phyloP scores from a whole-genome alignment of 306 rosid genomes.

The Cicer chorassanicum region DNA sequence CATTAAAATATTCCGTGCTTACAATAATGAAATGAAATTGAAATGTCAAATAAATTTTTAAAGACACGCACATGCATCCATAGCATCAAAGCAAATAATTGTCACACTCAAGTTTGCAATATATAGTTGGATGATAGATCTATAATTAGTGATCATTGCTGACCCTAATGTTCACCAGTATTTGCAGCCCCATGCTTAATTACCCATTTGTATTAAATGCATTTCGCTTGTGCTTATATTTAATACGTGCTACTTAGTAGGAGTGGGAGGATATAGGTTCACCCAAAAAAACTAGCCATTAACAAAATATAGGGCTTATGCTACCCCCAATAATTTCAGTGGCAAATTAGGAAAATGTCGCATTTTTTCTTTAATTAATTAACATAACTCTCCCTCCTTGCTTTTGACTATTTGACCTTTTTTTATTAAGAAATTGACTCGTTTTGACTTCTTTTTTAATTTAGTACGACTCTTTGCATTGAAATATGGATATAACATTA shows the following conservation, averaged over 20 bases:
- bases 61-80: background rate
- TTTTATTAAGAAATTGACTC: too few species aligned
- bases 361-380: constrained; percentile 27
- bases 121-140: background rate
- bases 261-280: constrained; percentile 7
- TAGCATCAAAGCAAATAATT: background rate
- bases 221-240: background rate
- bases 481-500: background rate
- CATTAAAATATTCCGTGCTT: too few species aligned
- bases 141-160: background rate
- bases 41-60: background rate
- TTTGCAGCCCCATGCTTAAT: background rate
- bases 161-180: constrained; percentile 8
- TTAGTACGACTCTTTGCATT: too few species aligned
- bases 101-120: background rate
- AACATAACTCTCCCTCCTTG: background rate
- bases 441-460: too few species aligned
- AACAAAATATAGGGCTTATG: background rate
- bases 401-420: background rate
- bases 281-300: background rate
- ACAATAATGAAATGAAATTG: too few species aligned
- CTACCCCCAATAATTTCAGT: background rate
- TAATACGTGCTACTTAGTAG: background rate
- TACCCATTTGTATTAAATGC: constrained; percentile 2
- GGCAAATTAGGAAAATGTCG: constrained; percentile 36